A percentile compares a stretch with the other conserved stretches of the same genome.
Conservation (phyloP, 257 asterid genomes). For the Fraxinus anomala region DNA sequence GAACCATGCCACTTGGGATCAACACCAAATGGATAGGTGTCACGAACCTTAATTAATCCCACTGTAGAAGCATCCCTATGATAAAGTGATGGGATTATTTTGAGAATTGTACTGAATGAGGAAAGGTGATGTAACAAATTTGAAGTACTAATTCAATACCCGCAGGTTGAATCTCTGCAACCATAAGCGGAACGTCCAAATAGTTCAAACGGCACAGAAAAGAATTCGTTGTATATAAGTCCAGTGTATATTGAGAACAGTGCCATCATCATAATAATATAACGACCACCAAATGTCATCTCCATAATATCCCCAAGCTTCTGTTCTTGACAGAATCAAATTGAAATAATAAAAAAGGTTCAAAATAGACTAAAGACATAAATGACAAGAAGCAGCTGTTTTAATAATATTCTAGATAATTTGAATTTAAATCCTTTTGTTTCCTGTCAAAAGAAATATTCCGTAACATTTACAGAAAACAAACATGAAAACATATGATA, state of each 20-base stretch:
- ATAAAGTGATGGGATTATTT: constrained; percentile 15
- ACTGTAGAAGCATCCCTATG: constrained; percentile 55
- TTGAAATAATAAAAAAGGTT: constrained; percentile 12
- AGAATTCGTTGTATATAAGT: constrained; percentile 59
- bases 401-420: neutral
- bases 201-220: constrained; percentile 65
- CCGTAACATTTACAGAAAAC: neutral
- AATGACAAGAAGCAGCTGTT: neutral
- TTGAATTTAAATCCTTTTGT: neutral
- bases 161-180: constrained; percentile 60
- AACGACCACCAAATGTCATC: constrained; percentile 76
- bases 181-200: constrained; percentile 61
- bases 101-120: neutral
- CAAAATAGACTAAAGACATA: constrained; percentile 1
- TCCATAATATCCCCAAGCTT: constrained; percentile 72
- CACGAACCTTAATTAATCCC: constrained; percentile 53
- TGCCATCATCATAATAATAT: constrained; percentile 68
- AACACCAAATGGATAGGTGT: constrained; percentile 63
- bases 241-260: constrained; percentile 71
- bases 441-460: neutral
- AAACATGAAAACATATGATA: neutral
- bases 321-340: constrained; percentile 38
- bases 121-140: neutral
- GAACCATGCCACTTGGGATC: constrained; percentile 71
- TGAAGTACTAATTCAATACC: constrained; percentile 33